Evolutionary conservation across 257 asterid genomes (phyloP).

Genomic region (Buddleja alternifolia): DNA sequence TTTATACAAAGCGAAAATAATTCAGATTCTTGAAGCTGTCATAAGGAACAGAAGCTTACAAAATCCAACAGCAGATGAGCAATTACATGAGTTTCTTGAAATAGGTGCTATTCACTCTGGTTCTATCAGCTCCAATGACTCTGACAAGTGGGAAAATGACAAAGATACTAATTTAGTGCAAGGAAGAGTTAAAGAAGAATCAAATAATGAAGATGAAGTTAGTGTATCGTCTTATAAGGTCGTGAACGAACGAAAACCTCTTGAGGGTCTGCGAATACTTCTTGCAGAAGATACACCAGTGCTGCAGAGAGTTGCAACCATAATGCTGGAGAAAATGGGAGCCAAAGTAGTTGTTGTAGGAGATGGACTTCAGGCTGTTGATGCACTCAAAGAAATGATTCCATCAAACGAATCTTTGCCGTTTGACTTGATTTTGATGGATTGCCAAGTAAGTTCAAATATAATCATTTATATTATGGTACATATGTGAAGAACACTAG

Average conservation of each 20-base stretch:
- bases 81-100: constrained; percentile 58
- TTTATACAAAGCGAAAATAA: constrained; percentile 70
- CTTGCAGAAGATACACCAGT: constrained; percentile 91
- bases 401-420: too few relatives aligned
- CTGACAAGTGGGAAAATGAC: constrained; percentile 56
- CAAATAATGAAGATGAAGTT: constrained; percentile 29
- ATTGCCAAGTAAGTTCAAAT: constrained; percentile 75
- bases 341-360: constrained; percentile 83
- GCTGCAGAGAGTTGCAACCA: constrained; percentile 90
- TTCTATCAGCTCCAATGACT: constrained; percentile 63
- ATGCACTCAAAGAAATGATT: constrained; percentile 52
- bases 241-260: constrained; percentile 46
- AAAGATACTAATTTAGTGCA: constrained; percentile 30
- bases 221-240: constrained; percentile 29
- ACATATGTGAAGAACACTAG: too few relatives aligned
- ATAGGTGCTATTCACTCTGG: constrained; percentile 58
- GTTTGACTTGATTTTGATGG: constrained; percentile 88
- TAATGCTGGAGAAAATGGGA: constrained; percentile 91
- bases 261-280: constrained; percentile 68
- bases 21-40: constrained; percentile 69
- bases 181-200: constrained; percentile 28
- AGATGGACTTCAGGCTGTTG: constrained; percentile 82
- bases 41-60: constrained; percentile 41
- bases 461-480: too few relatives aligned
- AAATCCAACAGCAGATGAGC: constrained; percentile 38